phyloP scores from a whole-genome alignment of 495 filamentous ascomycete species.

The Tirmania nivea region DNA sequence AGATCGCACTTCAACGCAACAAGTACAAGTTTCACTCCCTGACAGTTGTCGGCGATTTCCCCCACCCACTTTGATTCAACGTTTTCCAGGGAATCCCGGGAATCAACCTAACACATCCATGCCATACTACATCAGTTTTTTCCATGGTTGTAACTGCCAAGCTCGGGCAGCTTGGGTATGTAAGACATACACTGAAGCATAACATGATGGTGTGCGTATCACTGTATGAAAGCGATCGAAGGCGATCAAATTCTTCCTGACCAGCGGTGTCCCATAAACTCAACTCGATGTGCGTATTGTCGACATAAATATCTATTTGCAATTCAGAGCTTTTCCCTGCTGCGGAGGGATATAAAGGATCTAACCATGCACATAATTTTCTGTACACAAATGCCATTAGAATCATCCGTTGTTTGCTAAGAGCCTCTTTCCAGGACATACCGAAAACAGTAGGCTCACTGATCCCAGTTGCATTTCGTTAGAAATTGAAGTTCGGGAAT shows the following conservation, averaged over 20 bases:
- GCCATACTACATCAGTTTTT: neutral
- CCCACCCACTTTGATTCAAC: slow-evolving; percentile 95
- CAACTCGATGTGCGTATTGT: slow-evolving; percentile 85
- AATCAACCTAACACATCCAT: slow-evolving; percentile 41
- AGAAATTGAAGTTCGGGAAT: slow-evolving; percentile 10
- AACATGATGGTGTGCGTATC: slow-evolving; percentile 97
- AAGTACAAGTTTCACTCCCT: slow-evolving; percentile 80
- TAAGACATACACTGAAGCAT: slow-evolving; percentile 54
- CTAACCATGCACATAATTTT: slow-evolving; percentile 95
- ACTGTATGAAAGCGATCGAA: slow-evolving; percentile 88
- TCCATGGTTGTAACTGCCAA: no score
- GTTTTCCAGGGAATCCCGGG: slow-evolving; percentile 89
- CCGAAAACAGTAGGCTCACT: slow-evolving; percentile 84
- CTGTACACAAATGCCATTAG: slow-evolving; percentile 26
- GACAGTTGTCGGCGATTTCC: slow-evolving; percentile 94
- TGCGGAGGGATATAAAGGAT: neutral
- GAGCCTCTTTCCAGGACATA: slow-evolving; percentile 20
- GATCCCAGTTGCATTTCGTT: slow-evolving; percentile 18
- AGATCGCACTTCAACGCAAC: slow-evolving; percentile 94
- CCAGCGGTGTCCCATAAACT: slow-evolving; percentile 97
- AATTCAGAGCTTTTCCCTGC: neutral
- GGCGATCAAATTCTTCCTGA: slow-evolving; percentile 95
- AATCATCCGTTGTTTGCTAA: neutral
- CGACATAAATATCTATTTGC: slow-evolving; percentile 76
- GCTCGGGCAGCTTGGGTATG: no score